These are phyloP conservation scores for Moricandia moricandioides DNA, from an alignment of 345 rosid species.

Conservation along the genomic window DNA sequence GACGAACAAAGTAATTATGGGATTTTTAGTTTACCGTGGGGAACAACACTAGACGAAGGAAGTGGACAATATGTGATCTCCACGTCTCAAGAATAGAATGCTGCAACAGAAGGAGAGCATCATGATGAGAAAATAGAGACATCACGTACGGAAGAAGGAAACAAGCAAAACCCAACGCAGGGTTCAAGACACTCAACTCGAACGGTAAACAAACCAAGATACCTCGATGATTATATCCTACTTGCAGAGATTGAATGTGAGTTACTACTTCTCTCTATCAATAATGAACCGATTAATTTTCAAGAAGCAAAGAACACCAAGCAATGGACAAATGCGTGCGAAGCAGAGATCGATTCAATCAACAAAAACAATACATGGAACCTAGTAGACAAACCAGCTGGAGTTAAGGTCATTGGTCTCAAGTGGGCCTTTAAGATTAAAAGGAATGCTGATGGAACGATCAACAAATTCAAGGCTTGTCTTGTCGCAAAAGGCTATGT, in stretches of 20 bases:
- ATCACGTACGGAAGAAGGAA: neutral
- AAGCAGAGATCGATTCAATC: neutral
- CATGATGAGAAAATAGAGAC: neutral
- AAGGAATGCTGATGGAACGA: too few species aligned
- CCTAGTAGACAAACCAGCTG: neutral
- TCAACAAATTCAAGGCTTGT: too few species aligned
- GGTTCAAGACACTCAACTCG: neutral
- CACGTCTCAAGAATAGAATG: neutral
- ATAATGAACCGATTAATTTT: neutral
- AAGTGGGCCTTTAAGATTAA: too few species aligned
- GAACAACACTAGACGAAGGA: neutral
- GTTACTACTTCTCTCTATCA: neutral
- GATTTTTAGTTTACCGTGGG: neutral
- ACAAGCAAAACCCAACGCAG: neutral
- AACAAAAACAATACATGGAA: neutral
- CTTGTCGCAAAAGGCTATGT: too few species aligned
- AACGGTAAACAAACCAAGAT: neutral
- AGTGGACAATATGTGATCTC: neutral
- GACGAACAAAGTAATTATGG: neutral
- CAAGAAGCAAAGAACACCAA: neutral
- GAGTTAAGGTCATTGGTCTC: neutral
- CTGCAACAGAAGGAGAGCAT: neutral
- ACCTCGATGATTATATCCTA: neutral
- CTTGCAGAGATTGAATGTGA: neutral
- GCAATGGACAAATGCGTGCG: neutral